Evolutionary conservation across 2,329 filamentous ascomycete genomes (phyloP), one percentile per base, ranked within the genome.

Genomic region (Raffaelea ambrosiae): DNA sequence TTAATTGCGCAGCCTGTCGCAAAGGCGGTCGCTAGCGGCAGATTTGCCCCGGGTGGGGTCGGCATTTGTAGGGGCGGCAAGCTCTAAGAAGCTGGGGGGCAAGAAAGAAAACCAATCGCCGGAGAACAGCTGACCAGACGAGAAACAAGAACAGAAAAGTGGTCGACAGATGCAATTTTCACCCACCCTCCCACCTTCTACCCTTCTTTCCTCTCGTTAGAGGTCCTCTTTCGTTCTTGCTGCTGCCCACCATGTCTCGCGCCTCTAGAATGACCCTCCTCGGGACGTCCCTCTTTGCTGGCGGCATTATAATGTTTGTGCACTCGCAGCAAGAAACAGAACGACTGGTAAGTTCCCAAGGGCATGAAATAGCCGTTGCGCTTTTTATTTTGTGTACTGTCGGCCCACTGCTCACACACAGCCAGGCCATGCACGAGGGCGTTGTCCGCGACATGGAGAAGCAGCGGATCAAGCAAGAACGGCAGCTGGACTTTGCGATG

Each of bases 381-480:
- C 26, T 29, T 29, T 7, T 13, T 7, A 29, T 13, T 29, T 29
- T 29, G 26, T 7, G 26, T 29, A 29, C 7, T 29, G 26, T 29
- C 26, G 13, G 18, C 8, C 13, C n/a, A 14, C 11, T 14, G n/a
- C 8, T 31, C 31, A 40, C 4, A 43, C 29, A 13, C 22, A 22
- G 4, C 18, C 39, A 91, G 93, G 86, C 88, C 49, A 98, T 98
- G 93, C 93, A 98, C 61, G 80, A 85, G 56, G 93, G 93, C 40
- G 93, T 98, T 39, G 72, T 97, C 54, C 86, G 91, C 54, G 93
- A 98, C 61, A 86, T 96, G 74, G 91, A 97, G 62, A 88, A 94
- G 61, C 90, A 95, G 63, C 82, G 86, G 41, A 64, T 96, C 55
- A 96, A 96, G 69, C 78, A 80, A 55, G 93, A 98, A 65, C 83